A percentile compares a stretch with the other conserved stretches of the same genome.
Evolutionary conservation across 805 yeast genomes (phyloP).

Genomic region (Saturnispora besseyi): DNA sequence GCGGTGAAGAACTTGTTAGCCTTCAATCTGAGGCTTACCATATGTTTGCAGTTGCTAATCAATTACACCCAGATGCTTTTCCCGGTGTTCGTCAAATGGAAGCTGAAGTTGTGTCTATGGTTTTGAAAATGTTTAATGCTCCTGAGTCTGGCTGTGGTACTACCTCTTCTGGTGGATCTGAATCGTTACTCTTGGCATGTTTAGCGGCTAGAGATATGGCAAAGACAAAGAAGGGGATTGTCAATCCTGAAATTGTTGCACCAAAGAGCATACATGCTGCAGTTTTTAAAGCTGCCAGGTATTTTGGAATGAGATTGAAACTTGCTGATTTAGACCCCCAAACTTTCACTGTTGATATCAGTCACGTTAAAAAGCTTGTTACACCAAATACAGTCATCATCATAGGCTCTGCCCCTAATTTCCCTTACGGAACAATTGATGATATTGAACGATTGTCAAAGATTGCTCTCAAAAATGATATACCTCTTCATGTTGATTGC

Average conservation of each 20-base stretch:
- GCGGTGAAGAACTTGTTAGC: conserved; percentile 68
- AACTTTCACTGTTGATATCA: conserved; percentile 51
- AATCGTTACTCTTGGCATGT: conserved; percentile 78
- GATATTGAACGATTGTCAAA: conserved; percentile 67
- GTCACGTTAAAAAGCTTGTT: conserved; percentile 53
- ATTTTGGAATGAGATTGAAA: conserved; percentile 77
- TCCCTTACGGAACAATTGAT: conserved; percentile 93
- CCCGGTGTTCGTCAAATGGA: conserved; percentile 97
- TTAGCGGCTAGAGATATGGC: conserved; percentile 82
- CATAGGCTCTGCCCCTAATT: conserved; percentile 94
- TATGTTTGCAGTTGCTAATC: conserved; percentile 80
- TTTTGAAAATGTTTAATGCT: conserved; percentile 68
- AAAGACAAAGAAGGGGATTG: conserved; percentile 44
- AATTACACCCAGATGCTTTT: conserved; percentile 92
- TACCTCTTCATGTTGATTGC: conserved; percentile 93
- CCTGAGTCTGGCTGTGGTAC: conserved; percentile 71
- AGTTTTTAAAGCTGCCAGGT: conserved; percentile 83
- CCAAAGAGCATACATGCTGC: conserved; percentile 94
- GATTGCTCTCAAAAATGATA: conserved; percentile 53
- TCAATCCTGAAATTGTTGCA: conserved; percentile 76
- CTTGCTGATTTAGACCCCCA: conserved; percentile 69
- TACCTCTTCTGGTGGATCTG: conserved; percentile 92
- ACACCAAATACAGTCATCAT: conserved; percentile 73
- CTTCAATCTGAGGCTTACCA: conserved; percentile 73
- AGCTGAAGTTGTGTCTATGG: conserved; percentile 90